A percentile compares a stretch with the other conserved stretches of the same genome.
Conservation (phyloP, 192 early-diverging fungal genomes). For the Phlyctochytrium bullatum region DNA sequence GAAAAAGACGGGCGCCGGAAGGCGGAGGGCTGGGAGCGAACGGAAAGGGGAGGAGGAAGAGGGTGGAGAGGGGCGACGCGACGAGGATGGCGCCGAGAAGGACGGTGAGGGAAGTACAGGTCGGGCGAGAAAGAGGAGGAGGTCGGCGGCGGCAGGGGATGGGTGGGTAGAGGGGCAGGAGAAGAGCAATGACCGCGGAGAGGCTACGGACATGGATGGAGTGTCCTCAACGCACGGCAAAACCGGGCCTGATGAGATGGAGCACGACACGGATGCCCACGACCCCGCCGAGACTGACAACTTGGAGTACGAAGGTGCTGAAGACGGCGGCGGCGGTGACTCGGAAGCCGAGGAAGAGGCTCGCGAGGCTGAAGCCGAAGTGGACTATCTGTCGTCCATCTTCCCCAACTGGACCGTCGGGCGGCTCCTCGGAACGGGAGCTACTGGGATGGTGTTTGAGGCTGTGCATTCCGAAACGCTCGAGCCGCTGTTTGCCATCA, state of each 20-base stretch:
- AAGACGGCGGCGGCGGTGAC: background rate
- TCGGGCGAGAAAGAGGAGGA: too few relatives aligned
- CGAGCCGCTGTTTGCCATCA: constrained; percentile 17
- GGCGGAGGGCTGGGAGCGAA: too few relatives aligned
- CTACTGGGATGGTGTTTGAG: constrained; percentile 10
- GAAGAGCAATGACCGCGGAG: too few relatives aligned
- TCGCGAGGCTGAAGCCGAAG: background rate
- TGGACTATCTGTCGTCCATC: constrained; percentile 1
- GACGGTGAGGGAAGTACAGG: too few relatives aligned
- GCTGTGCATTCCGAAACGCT: constrained; percentile 9
- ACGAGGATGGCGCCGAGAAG: too few relatives aligned
- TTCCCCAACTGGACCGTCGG: constrained; percentile 18
- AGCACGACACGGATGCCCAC: too few relatives aligned
- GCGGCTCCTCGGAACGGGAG: constrained; percentile 9
- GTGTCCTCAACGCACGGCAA: background rate
- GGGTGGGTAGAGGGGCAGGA: too few relatives aligned
- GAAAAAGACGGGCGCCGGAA: background rate
- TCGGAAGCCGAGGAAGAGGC: constrained; percentile 2
- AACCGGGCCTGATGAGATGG: background rate
- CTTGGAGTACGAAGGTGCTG: background rate
- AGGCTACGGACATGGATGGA: too few relatives aligned
- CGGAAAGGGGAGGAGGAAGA: too few relatives aligned
- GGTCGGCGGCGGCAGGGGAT: background rate
- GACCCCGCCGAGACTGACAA: background rate
- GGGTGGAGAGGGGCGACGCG: too few relatives aligned